Evolutionary conservation across 805 yeast genomes (phyloP), one percentile per base, ranked within the genome.

Genomic region (Ogataea nitratoaversa): DNA sequence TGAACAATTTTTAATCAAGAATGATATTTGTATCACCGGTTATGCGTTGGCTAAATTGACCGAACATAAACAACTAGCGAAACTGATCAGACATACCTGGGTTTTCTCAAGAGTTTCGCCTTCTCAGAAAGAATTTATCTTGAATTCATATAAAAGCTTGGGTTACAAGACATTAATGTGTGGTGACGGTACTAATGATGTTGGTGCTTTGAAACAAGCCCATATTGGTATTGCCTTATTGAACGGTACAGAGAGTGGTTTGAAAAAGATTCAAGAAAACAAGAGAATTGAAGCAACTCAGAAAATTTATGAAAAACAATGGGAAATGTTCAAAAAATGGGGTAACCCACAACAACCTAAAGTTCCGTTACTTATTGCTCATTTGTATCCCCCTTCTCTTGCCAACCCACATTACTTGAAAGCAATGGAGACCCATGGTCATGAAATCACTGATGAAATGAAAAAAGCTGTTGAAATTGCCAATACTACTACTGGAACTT

Each of bases 181-280:
- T 67, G 99, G 99, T 72, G 99, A 93, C 67, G 99, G 99, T 67
- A 93, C 99, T n/a, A 93, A 93, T 60, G 99, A 93, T 71, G 99
- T 93, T 37, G 99, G 99, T 65, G 99, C 99, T 40, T 77, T 93
- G 67, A 93, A 93, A 65, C 98, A 93, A 70, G 98, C 99, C 2
- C 95, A 93, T 59, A 84, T 93, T 58, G 99, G 99, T 71, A 86
- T 93, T 60, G 99, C 99, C n/a, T 71, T 93, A 53, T 74, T 93
- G 62, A 93, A 93, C 57, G 99, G 98, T 67, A 90, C 99, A 41
- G 95, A 86, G 59, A 96, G 87, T 39, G 84, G 95, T 34, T 72
- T 93, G 79, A 84, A 84, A 66, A 87, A 89, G 66, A 77, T 90
- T 43, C 87, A 84, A 39, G 97, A 91, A 49, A 77, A 79, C 63